These are phyloP conservation scores for Maudiozyma humilis DNA, from an alignment of 1,139 yeast genomes.

Conservation along the genomic window DNA sequence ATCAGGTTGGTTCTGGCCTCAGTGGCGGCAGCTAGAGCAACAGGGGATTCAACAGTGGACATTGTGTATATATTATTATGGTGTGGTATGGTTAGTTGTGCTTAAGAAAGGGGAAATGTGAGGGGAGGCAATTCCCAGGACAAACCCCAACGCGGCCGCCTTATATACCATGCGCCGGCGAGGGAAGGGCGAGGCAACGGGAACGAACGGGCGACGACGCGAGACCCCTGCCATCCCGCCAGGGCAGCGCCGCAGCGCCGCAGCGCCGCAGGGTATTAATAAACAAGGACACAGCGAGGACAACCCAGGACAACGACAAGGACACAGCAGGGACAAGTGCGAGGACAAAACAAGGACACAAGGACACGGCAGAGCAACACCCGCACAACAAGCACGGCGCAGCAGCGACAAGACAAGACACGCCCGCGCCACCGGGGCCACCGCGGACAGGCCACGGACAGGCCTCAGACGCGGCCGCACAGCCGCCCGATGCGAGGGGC, in stretches of 20 bases:
- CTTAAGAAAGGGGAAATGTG: not conserved
- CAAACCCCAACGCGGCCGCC: not conserved
- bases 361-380: not conserved
- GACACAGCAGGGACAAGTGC: too few species aligned
- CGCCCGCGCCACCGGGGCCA: not conserved
- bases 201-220: not conserved
- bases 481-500: not conserved
- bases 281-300: too few species aligned
- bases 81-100: not conserved
- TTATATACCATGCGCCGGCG: too few species aligned
- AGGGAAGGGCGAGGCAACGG: too few species aligned
- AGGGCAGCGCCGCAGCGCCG: not conserved
- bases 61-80: not conserved
- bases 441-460: not conserved
- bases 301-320: too few species aligned
- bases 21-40: not conserved
- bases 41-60: slow-evolving; percentile 1
- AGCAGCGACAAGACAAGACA: not conserved
- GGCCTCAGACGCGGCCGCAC: not conserved
- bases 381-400: not conserved
- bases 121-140: not conserved
- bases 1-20: not conserved
- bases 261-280: too few species aligned
- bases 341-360: too few species aligned
- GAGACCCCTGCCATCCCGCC: not conserved